These are phyloP conservation scores for Trichoderma guizhouense DNA, from an alignment of 2,329 filamentous ascomycete genomes.

Conservation along the genomic window DNA sequence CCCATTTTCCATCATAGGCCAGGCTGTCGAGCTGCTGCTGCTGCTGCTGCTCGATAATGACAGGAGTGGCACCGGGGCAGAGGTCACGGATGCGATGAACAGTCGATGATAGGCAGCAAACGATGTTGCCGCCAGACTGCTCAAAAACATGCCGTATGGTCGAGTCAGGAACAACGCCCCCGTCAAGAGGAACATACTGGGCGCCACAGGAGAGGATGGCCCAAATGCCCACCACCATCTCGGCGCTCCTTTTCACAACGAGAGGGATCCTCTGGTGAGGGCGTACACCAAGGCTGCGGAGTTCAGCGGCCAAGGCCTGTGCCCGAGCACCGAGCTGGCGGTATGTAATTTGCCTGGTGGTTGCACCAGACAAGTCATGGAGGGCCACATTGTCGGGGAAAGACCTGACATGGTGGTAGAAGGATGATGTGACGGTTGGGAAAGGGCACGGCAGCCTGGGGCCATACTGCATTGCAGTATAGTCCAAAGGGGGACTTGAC, in stretches of 20 bases:
- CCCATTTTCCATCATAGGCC: constrained; percentile 19
- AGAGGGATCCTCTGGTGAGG: constrained; percentile 50
- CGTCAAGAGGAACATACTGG: constrained; percentile 59
- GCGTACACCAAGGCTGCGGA: constrained; percentile 38
- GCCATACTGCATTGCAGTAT: constrained; percentile 16
- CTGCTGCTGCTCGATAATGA: constrained; percentile 33
- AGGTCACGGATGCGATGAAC: constrained; percentile 32
- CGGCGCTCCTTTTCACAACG: constrained; percentile 52
- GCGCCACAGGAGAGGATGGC: constrained; percentile 55
- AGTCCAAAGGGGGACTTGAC: constrained; percentile 15
- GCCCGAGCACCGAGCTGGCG: constrained; percentile 40
- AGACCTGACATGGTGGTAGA: constrained; percentile 36
- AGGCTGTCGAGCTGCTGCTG: neutral
- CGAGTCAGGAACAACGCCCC: constrained; percentile 48
- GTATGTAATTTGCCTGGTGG: constrained; percentile 41
- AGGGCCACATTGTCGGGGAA: constrained; percentile 39
- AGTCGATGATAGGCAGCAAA: constrained; percentile 46
- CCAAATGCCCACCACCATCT: constrained; percentile 56
- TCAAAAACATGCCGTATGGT: constrained; percentile 48
- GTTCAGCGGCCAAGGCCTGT: constrained; percentile 41
- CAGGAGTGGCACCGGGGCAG: constrained; percentile 23
- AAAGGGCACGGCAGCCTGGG: constrained; percentile 31
- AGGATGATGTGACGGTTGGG: constrained; percentile 37
- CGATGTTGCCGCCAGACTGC: constrained; percentile 42
- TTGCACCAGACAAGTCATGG: constrained; percentile 32